These are phyloP conservation scores for Aspergillus jensenii DNA, from an alignment of 2,329 filamentous ascomycete genomes.

Conservation along the genomic window DNA sequence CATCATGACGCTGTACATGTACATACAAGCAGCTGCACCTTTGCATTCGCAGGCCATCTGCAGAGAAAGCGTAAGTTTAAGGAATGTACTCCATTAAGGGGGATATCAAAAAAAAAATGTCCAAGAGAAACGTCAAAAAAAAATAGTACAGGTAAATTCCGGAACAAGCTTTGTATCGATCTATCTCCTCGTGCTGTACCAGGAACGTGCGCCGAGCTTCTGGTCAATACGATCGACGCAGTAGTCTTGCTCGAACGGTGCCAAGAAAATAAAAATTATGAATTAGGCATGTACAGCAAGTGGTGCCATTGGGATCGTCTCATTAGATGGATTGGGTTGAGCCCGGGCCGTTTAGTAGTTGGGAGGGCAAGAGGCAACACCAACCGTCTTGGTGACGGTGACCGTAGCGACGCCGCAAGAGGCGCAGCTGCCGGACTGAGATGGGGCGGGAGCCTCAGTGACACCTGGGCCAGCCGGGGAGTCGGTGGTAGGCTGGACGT, in stretches of 20 bases:
- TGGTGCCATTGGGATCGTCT: conserved; percentile 26
- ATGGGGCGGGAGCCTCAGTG: neutral
- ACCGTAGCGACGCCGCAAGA: conserved; percentile 16
- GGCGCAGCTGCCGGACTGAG: conserved; percentile 5
- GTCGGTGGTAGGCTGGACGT: conserved; percentile 3
- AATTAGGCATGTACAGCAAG: conserved; percentile 36
- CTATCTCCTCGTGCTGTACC: neutral
- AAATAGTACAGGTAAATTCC: conserved; percentile 10
- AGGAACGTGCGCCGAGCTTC: neutral
- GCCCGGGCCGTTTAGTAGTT: conserved; percentile 6
- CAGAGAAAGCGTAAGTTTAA: conserved; percentile 12
- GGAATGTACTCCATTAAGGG: conserved; percentile 32
- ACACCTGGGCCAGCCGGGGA: neutral
- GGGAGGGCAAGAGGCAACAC: conserved; percentile 19
- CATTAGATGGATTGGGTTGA: conserved; percentile 19
- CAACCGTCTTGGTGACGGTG: conserved; percentile 28
- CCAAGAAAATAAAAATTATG: conserved; percentile 29
- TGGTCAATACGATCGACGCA: neutral
- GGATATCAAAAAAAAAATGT: conserved; percentile 16
- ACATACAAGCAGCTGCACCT: neutral
- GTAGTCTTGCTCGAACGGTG: conserved; percentile 1
- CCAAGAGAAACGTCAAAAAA: conserved; percentile 14
- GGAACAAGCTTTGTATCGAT: conserved; percentile 11
- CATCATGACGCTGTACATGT: conserved; percentile 9
- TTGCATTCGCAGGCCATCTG: neutral